Conservation (phyloP, 139 green algal genomes). For the Penium margaritaceum region DNA sequence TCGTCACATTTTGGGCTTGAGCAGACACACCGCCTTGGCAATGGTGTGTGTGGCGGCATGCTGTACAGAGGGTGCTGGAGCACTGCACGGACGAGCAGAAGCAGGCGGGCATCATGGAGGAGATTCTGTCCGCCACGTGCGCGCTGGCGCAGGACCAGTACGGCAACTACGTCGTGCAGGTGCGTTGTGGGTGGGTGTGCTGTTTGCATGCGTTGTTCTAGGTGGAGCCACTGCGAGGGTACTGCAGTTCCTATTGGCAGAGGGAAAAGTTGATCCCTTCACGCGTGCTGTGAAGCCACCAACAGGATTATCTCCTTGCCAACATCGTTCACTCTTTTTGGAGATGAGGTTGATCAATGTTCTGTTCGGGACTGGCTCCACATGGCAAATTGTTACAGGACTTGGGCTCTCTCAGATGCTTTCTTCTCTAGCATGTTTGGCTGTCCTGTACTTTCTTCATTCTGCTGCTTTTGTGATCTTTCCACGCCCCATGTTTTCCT, state of each 20-base stretch:
- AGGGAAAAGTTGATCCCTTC: too few relatives aligned
- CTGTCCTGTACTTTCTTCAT: background rate
- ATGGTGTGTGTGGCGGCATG: slow-evolving; percentile 44
- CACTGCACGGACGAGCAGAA: slow-evolving; percentile 88
- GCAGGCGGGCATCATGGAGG: slow-evolving; percentile 55
- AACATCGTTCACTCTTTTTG: background rate
- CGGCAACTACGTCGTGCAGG: slow-evolving; percentile 85
- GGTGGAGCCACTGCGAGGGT: background rate
- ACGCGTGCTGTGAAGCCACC: background rate
- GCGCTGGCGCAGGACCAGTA: slow-evolving; percentile 75
- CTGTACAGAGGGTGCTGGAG: slow-evolving; percentile 58
- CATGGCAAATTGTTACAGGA: background rate
- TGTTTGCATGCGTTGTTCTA: background rate
- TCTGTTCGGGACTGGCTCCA: background rate
- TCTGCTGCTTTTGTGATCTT: background rate
- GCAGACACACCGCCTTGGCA: too few relatives aligned
- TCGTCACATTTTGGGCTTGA: too few relatives aligned
- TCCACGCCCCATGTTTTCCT: background rate
- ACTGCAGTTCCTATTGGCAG: too few relatives aligned
- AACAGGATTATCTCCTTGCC: background rate
- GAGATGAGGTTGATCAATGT: background rate
- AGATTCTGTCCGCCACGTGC: slow-evolving; percentile 43
- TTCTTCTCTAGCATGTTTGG: background rate
- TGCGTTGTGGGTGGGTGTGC: slow-evolving; percentile 4
- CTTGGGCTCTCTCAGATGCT: too few relatives aligned